Conservation (phyloP, 1,284 basidiomycete genomes). For the Cystobasidium pallidum region DNA sequence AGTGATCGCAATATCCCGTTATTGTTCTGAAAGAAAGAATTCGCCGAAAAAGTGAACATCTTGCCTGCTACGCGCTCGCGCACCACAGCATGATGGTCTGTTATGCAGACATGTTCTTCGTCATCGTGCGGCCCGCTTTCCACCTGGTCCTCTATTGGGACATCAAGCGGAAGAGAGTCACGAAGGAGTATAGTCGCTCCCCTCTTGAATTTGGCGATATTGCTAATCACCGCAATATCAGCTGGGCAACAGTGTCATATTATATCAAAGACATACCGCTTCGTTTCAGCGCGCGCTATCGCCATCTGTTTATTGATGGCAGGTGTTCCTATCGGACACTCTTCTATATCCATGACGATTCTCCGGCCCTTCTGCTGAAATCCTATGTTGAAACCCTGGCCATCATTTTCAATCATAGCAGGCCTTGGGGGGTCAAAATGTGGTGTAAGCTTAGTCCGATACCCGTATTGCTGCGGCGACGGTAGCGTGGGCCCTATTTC, state of each 20-base stretch:
- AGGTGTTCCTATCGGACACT: slow-evolving; percentile 88
- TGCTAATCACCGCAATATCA: slow-evolving; percentile 60
- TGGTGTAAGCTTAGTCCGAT: slow-evolving; percentile 95
- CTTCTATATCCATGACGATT: slow-evolving; percentile 90
- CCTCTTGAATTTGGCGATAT: slow-evolving; percentile 77
- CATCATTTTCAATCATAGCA: slow-evolving; percentile 56
- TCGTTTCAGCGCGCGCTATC: slow-evolving; percentile 68
- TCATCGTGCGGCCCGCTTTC: slow-evolving; percentile 47
- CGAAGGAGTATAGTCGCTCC: slow-evolving; percentile 90
- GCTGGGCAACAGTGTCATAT: slow-evolving; percentile 40
- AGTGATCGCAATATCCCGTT: slow-evolving; percentile 85
- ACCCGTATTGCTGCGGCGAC: slow-evolving; percentile 85
- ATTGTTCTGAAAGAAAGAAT: slow-evolving; percentile 94
- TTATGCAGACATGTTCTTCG: slow-evolving; percentile 74
- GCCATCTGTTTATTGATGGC: slow-evolving; percentile 74
- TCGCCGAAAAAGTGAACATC: slow-evolving; percentile 82
- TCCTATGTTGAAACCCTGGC: slow-evolving; percentile 71
- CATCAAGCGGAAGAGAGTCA: slow-evolving; percentile 68
- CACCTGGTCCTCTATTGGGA: slow-evolving; percentile 44
- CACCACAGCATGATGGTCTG: slow-evolving; percentile 77
- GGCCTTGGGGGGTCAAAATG: slow-evolving; percentile 79
- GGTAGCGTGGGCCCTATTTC: slow-evolving; percentile 73
- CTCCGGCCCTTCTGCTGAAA: slow-evolving; percentile 82
- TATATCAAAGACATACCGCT: slow-evolving; percentile 62
- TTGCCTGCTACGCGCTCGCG: slow-evolving; percentile 81